Base-by-base conservation (phyloP, 2,329 filamentous ascomycete genomes). In the Canariomyces notabilis region DNA sequence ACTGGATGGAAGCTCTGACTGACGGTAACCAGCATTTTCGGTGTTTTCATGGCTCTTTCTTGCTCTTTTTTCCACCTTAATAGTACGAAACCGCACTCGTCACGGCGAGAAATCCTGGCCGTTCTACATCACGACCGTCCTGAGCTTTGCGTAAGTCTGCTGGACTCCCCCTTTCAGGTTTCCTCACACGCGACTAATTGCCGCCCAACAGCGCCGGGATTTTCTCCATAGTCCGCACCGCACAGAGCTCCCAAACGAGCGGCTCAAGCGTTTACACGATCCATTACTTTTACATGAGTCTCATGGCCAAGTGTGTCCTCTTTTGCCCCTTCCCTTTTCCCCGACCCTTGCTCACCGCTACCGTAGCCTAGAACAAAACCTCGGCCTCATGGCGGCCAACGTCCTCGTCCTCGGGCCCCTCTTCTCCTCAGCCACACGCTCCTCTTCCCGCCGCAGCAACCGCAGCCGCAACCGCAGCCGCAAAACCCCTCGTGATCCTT, bases 301-400 rank as follows among this genome's bases (percentile, higher is more conserved):
- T 67, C 22, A 55, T 69, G 26, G 59, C 61, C 12, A 58, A 65
- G 59, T 64, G 55, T 48, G 60, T 50, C 5, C 19, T 20, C 12
- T 16, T 6, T 14, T 19, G 22, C 12, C n/a, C 23, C 26, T 23
- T 32, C 33, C 4, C 11, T 15, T 21, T 36, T 14, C 5, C 40
- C 2, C 5, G 18, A 12, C 14, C 9, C 12, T 33, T 6, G 20
- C 12, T 36, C 16, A 26, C 14, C 29, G 31, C 35, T n/a, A 26
- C 6, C 8, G 8, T 35, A 64, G 63, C 5, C 56, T 68, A 9
- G 62, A 67, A 42, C 62, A 66, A 44, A 70, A 67, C 54, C 38
- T 67, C n/a, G 59, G 61, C 46, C 63, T 69, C 20, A 49, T 66
- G 8, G 59, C 65, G 7, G 61, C 66, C 31, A 69, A 69, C 50